Base-by-base conservation (phyloP, 208 protist species). In the Wallacemonas rigidus region DNA sequence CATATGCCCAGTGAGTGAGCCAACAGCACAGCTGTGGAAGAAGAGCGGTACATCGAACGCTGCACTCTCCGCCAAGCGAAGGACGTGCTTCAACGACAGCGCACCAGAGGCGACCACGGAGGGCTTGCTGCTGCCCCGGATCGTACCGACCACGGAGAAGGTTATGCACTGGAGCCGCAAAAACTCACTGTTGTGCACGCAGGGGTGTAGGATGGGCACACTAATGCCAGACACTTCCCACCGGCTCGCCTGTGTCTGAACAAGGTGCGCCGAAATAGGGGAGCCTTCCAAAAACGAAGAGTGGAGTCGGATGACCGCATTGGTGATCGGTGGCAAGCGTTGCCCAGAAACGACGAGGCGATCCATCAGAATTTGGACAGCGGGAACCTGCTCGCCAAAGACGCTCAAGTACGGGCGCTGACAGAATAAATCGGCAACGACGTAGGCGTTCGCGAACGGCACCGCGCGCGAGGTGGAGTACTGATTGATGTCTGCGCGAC, bases 391-490 rank as follows among this genome's bases (percentile, higher is more conserved):
- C 64, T 86, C 81, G 1, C 81, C 83, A 75, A 94, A 94, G 35
- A 86, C 69, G 62, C 76, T 86, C 55, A 94, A 70, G 74, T 86
- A 90, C 15, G 80, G 63, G 39, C 89, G 71, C 69, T 86, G 84
- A 35, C 75, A 88, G 63, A 92, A 94, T 39, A 94, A 38, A 58
- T 91, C 89, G 3, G 75, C 75, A 1, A 73, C 80, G n/a, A 90
- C 60, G 67, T 84, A 94, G 7, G 81, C 71, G 68, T 90, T 94
- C 15, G 85, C 48, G 11, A 75, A 61, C 2, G 74, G 63, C 47
- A 94, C 67, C 12, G 86, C 82, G 0, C 86, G 73, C 15, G 86
- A 91, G 12, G 82, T 89, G 35, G 79, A 80, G 77, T 94, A 94
- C 50, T 81, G 63, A 5, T 82, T 81, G 15, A 90, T 67, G 61